These are phyloP conservation scores for Tripterygium wilfordii DNA, from an alignment of 177 flowering plant genomes.

Conservation along the genomic window DNA sequence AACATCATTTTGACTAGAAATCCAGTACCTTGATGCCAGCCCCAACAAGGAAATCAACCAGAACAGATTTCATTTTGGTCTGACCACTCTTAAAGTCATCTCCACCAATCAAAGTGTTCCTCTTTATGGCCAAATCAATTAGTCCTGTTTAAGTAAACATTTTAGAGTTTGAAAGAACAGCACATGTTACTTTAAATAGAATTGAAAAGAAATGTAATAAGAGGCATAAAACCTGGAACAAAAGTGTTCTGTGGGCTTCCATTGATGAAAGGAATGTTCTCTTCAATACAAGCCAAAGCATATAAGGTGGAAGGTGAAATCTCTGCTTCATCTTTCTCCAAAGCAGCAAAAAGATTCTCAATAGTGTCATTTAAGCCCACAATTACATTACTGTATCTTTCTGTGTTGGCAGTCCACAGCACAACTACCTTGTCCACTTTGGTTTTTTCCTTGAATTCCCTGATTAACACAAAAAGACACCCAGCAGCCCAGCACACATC, in stretches of 20 bases:
- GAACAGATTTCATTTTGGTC: constrained; percentile 97
- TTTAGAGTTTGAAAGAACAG: too few relatives aligned
- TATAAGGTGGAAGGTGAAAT: constrained; percentile 91
- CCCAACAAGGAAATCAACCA: constrained; percentile 96
- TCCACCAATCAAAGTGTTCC: constrained; percentile 86
- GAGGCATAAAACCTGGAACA: constrained; percentile 82
- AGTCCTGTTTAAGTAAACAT: too few relatives aligned
- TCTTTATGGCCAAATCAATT: constrained; percentile 80
- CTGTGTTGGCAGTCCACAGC: constrained; percentile 98
- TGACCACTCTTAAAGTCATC: constrained; percentile 99
- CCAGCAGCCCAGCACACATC: too few relatives aligned
- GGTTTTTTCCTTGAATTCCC: constrained; percentile 85
- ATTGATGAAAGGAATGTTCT: constrained; percentile 86
- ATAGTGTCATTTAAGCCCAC: constrained; percentile 87
- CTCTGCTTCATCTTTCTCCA: constrained; percentile 81
- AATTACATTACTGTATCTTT: constrained; percentile 86
- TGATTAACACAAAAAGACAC: constrained; percentile 14
- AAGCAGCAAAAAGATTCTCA: constrained; percentile 72
- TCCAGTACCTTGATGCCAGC: constrained; percentile 99
- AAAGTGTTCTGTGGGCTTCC: constrained; percentile 99
- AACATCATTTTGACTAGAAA: too few relatives aligned
- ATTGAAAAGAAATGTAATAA: too few relatives aligned
- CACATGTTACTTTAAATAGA: too few relatives aligned
- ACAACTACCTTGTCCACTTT: constrained; percentile 92
- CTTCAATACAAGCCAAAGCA: constrained; percentile 80